Evolutionary conservation across 371 early-diverging fungal genomes (phyloP).

Genomic region (Umbelopsis sp.): DNA sequence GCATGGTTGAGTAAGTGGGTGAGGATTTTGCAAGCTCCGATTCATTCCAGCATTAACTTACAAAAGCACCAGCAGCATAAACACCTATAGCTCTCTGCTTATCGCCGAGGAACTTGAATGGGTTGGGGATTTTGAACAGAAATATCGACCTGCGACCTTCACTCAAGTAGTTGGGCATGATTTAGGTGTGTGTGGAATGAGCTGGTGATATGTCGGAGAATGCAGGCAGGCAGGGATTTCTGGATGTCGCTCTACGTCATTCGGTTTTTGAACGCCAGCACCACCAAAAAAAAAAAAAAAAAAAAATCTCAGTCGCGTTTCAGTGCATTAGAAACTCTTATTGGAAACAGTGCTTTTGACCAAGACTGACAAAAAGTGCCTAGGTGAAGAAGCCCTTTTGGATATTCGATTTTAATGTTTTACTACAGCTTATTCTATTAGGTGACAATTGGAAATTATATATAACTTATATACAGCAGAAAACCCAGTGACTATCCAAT

Average conservation of each 20-base stretch:
- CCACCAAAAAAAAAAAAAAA: not conserved
- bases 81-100: constrained; percentile 58
- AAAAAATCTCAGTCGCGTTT: too few species aligned
- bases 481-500: too few species aligned
- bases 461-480: too few species aligned
- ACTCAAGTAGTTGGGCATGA: constrained; percentile 6
- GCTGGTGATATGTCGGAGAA: constrained; percentile 6
- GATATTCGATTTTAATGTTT: too few species aligned
- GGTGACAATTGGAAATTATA: too few species aligned
- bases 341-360: too few species aligned
- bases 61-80: constrained; percentile 58
- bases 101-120: constrained; percentile 46
- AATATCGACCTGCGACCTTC: constrained; percentile 16
- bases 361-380: too few species aligned
- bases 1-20: too few species aligned
- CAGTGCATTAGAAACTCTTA: too few species aligned
- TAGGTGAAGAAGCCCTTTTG: too few species aligned
- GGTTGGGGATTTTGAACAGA: constrained; percentile 32
- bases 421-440: too few species aligned
- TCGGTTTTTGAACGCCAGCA: not conserved
- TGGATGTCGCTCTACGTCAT: too few species aligned
- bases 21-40: not conserved
- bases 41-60: constrained; percentile 26
- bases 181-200: not conserved
- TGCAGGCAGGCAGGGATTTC: not conserved